Evolutionary conservation across 1,284 basidiomycete genomes (phyloP).

Genomic region (Ustilago nuda): DNA sequence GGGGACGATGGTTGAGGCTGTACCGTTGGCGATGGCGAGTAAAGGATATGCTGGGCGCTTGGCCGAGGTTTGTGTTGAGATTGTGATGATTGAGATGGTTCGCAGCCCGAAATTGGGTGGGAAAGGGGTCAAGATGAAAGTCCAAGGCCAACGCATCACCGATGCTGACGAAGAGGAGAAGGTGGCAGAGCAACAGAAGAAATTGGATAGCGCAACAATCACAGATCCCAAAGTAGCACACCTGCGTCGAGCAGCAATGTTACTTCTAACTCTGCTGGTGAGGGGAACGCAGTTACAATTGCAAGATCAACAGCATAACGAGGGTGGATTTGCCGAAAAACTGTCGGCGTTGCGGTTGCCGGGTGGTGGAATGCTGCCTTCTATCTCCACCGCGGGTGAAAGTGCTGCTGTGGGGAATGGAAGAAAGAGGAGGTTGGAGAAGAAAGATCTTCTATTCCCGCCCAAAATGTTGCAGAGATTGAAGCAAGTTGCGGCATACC

Average conservation of each 20-base stretch:
- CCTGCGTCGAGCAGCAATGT: constrained; percentile 60
- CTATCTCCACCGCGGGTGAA: background rate
- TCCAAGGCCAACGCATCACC: constrained; percentile 17
- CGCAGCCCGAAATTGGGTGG: background rate
- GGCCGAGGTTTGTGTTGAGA: constrained; percentile 51
- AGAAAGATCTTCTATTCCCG: constrained; percentile 38
- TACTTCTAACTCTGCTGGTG: constrained; percentile 58
- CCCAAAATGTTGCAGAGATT: constrained; percentile 16
- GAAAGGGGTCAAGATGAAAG: constrained; percentile 32
- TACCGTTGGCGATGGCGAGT: constrained; percentile 49
- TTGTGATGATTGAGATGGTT: constrained; percentile 56
- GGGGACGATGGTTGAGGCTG: constrained; percentile 65
- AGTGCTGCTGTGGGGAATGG: background rate
- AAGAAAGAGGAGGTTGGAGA: background rate
- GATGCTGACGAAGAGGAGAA: constrained; percentile 18
- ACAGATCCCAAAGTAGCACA: constrained; percentile 58
- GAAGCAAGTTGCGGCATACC: constrained; percentile 28
- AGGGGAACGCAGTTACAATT: constrained; percentile 54
- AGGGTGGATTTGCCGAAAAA: constrained; percentile 13
- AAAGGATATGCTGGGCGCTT: constrained; percentile 41
- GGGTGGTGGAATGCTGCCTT: constrained; percentile 49
- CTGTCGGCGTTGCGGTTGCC: constrained; percentile 52
- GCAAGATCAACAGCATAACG: constrained; percentile 22
- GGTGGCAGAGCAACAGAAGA: constrained; percentile 26
- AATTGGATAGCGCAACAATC: constrained; percentile 44